A percentile compares a stretch with the other conserved stretches of the same genome.
Evolutionary conservation across 2,329 filamentous ascomycete genomes (phyloP).

Genomic region (Dactylellina parvicollis): DNA sequence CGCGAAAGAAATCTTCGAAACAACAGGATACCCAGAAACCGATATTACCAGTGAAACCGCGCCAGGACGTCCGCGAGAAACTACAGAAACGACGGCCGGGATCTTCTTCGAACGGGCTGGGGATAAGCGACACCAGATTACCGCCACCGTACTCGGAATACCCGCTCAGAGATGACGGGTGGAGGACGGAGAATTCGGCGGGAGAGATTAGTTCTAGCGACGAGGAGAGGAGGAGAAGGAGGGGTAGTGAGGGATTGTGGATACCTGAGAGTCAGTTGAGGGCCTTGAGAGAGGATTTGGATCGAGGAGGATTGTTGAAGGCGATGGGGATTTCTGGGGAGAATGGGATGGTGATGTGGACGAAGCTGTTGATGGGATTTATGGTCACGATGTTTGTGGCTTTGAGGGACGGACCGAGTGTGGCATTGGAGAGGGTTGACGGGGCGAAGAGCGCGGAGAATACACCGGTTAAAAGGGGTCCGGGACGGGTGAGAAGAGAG

Average conservation of each 20-base stretch:
- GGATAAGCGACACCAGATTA: conserved; percentile 12
- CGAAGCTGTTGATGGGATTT: conserved; percentile 39
- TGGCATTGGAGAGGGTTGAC: conserved; percentile 45
- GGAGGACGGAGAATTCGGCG: conserved; percentile 46
- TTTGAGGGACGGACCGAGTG: conserved; percentile 42
- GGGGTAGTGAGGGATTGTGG: conserved; percentile 9
- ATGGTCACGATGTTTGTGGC: conserved; percentile 51
- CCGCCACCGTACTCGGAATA: conserved; percentile 46
- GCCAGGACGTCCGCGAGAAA: conserved; percentile 35
- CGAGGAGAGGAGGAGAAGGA: background rate
- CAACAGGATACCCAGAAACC: conserved; percentile 15
- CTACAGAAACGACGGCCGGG: conserved; percentile 10
- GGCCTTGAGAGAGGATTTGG: conserved; percentile 37
- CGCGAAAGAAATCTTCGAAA: conserved; percentile 13
- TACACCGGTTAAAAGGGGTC: conserved; percentile 27
- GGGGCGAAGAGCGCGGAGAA: conserved; percentile 13
- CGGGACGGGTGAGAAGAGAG: conserved; percentile 14
- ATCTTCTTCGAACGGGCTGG: conserved; percentile 17
- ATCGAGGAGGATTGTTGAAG: conserved; percentile 29
- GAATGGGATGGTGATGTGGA: conserved; percentile 43
- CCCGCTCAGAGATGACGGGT: conserved; percentile 39
- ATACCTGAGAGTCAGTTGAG: conserved; percentile 46
- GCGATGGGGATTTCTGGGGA: conserved; percentile 36
- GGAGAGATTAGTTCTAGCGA: conserved; percentile 41
- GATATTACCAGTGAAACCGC: conserved; percentile 41